phyloP scores from a whole-genome alignment of 495 filamentous ascomycete genomes.

The Usnea hakonensis region DNA sequence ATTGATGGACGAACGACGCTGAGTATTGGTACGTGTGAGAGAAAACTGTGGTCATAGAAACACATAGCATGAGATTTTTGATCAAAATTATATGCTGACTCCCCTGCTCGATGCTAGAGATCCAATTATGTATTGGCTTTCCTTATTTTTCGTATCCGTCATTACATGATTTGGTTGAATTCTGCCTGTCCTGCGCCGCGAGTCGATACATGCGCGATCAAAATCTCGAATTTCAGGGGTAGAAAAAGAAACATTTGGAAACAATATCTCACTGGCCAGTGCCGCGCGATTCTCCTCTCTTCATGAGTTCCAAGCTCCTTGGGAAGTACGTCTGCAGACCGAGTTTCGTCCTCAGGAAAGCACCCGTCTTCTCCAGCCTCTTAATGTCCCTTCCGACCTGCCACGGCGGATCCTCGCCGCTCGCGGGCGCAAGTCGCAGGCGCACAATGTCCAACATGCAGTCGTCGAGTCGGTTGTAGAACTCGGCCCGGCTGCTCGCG shows the following conservation, averaged over 20 bases:
- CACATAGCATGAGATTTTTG: too few species aligned
- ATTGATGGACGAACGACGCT: too few species aligned
- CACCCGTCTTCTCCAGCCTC: conserved; percentile 43
- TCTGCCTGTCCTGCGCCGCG: not conserved
- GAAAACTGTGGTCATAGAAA: too few species aligned
- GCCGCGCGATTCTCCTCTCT: conserved; percentile 16
- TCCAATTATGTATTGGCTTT: not conserved
- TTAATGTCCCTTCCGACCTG: conserved; percentile 39
- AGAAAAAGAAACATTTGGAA: not conserved
- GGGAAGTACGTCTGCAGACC: conserved; percentile 44
- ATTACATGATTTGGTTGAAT: not conserved
- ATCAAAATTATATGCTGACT: not conserved
- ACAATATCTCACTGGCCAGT: too few species aligned
- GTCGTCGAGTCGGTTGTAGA: conserved; percentile 37
- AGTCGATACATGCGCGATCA: not conserved
- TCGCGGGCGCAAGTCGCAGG: conserved; percentile 26
- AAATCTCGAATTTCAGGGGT: not conserved
- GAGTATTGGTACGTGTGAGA: too few species aligned
- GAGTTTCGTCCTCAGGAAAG: conserved; percentile 35
- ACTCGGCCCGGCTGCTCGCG: conserved; percentile 32
- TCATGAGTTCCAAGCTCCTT: conserved; percentile 38
- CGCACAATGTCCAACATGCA: conserved; percentile 41
- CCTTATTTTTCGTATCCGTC: conserved; percentile 1
- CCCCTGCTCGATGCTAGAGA: not conserved
- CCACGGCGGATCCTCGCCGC: conserved; percentile 35